Evolutionary conservation across 192 early-diverging fungal genomes (phyloP).

Genomic region (Pilaira anomala): DNA sequence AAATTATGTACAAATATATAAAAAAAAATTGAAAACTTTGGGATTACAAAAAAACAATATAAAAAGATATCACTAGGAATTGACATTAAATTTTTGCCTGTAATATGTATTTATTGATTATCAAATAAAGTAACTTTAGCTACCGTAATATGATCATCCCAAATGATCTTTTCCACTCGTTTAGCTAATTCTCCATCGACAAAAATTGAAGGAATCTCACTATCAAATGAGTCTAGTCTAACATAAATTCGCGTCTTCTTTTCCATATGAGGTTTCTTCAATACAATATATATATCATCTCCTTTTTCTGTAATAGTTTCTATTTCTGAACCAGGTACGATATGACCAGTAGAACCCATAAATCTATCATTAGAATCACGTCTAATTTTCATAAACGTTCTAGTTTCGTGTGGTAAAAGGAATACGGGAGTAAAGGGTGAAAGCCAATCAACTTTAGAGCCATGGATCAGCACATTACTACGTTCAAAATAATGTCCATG

Average conservation of each 20-base stretch:
- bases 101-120: background rate
- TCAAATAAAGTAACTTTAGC: constrained; percentile 9
- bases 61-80: background rate
- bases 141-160: constrained; percentile 8
- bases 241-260: constrained; percentile 1
- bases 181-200: background rate
- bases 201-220: background rate
- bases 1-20: constrained; percentile 14
- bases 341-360: constrained; percentile 29
- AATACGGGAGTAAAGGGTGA: background rate
- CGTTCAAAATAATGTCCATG: constrained; percentile 22
- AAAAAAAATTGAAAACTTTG: background rate
- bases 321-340: constrained; percentile 29
- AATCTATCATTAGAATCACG: constrained; percentile 8
- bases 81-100: background rate
- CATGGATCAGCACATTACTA: constrained; percentile 18
- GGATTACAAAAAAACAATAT: background rate
- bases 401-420: constrained; percentile 20
- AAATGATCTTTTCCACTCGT: background rate
- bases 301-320: constrained; percentile 7
- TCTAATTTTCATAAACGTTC: constrained; percentile 13
- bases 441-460: constrained; percentile 7
- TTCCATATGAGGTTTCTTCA: background rate
- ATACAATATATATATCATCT: background rate
- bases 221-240: background rate